Base-by-base conservation (phyloP, 2,329 filamentous ascomycete genomes). In the Paracamarosporium sp. region DNA sequence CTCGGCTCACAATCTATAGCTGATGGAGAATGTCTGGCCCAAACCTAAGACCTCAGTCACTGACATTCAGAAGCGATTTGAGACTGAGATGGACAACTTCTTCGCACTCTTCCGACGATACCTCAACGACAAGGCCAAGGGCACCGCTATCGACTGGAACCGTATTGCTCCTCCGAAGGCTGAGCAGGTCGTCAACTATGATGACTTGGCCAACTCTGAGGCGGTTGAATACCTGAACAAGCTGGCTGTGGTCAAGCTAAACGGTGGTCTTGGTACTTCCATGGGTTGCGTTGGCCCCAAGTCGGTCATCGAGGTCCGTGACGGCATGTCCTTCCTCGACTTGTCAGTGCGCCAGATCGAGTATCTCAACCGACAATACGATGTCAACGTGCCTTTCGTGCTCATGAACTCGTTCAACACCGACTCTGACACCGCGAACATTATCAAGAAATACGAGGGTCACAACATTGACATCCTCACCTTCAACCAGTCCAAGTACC, bases 361-460 rank as follows among this genome's bases (percentile, higher is more conserved):
- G 84, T 96, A 93, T 85, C 90, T 99, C 70, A 99, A 99, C 90
- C 91, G 93, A 80, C 98, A 93, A 65, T 98, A 97, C 84, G 87
- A 90, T 71, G 92, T 96, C 79, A 98, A 97, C 78, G 95, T 99
- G 31, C 95, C 95, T 47, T 97, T 99, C 81, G 89, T 99, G 68
- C 89, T 99, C 71, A 99, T 99, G 95, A 99, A 99, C 89, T 98
- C 95, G 55, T 99, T 99, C 91, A 99, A 99, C 88, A 99, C 95
- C 78, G 93, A 99, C 79, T 88, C 94, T 73, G 95, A 99, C 77
- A 99, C 95, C 50, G 93, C 93, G 63, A 93, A 92, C 81, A 99
- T 99, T 82, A 99, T 99, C 85, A 99, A 99, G 89, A 99, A 99
- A 86, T 99, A 98, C 83, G 94, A 99, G 84, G 95, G 95, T 65